phyloP scores from a whole-genome alignment of 306 rosid species.

The Leucaena leucocephala region DNA sequence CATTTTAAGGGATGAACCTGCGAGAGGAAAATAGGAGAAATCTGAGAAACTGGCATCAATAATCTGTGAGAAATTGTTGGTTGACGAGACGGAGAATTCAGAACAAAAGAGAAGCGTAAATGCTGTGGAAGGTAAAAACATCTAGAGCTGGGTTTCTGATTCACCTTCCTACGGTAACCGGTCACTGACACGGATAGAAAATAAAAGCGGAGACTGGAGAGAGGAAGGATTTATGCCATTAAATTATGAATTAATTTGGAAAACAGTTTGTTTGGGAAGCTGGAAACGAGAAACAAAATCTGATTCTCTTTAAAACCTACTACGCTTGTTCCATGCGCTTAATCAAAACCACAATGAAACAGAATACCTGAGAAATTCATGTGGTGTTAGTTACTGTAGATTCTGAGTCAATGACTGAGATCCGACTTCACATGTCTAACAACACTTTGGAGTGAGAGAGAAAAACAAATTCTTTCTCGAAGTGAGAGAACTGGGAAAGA shows the following conservation, averaged over 20 bases:
- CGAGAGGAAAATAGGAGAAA: background rate
- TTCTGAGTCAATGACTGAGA: constrained; percentile 47
- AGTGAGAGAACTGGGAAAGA: constrained; percentile 25
- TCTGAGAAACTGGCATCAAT: background rate
- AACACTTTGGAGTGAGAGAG: background rate
- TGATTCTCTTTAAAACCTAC: constrained; percentile 29
- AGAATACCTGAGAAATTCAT: constrained; percentile 38
- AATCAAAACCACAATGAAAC: constrained; percentile 29
- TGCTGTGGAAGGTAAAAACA: constrained; percentile 16
- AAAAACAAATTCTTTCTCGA: constrained; percentile 4
- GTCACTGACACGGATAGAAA: constrained; percentile 39
- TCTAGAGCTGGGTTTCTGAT: constrained; percentile 21
- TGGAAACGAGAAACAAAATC: constrained; percentile 7
- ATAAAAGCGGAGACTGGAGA: constrained; percentile 17
- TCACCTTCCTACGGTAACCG: constrained; percentile 37
- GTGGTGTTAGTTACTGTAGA: constrained; percentile 31
- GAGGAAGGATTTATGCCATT: constrained; percentile 11
- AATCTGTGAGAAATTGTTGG: background rate
- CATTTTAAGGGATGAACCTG: constrained; percentile 36
- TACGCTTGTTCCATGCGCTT: constrained; percentile 31
- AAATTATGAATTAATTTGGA: background rate
- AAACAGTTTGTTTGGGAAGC: constrained; percentile 5
- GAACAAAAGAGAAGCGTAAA: constrained; percentile 15
- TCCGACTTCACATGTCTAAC: constrained; percentile 28
- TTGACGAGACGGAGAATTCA: constrained; percentile 20